phyloP scores from a whole-genome alignment of 1,284 basidiomycete genomes.

The Cutaneotrichosporon sp. region DNA sequence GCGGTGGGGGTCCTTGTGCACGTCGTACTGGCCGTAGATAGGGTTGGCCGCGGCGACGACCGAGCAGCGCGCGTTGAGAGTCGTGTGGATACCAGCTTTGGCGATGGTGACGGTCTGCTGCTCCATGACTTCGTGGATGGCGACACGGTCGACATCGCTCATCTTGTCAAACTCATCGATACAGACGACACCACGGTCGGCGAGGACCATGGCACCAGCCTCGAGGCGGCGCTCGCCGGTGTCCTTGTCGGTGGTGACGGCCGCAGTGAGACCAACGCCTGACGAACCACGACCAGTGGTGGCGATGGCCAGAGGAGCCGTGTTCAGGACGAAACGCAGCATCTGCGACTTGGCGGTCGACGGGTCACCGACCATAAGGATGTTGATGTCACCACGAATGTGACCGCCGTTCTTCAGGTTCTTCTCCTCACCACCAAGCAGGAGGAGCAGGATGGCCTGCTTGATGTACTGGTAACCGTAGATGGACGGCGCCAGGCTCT shows the following conservation, averaged over 20 bases:
- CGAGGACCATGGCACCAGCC: slow-evolving; percentile 99
- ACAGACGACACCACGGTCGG: slow-evolving; percentile 98
- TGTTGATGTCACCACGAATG: slow-evolving; percentile 98
- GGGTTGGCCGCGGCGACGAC: slow-evolving; percentile 99
- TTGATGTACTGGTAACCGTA: slow-evolving; percentile 97
- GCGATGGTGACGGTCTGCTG: slow-evolving; percentile 99
- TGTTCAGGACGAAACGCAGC: slow-evolving; percentile 93
- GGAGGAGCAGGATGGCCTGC: slow-evolving; percentile 83
- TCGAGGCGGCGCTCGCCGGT: slow-evolving; percentile 92
- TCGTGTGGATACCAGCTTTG: slow-evolving; percentile 98
- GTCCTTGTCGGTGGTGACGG: slow-evolving; percentile 97
- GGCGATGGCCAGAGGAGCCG: slow-evolving; percentile 94
- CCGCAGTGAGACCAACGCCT: slow-evolving; percentile 97
- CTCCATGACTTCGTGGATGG: slow-evolving; percentile 99
- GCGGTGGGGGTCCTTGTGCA: slow-evolving; percentile 98
- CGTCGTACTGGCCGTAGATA: slow-evolving; percentile 98
- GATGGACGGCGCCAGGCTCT: slow-evolving; percentile 96
- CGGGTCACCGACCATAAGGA: slow-evolving; percentile 99
- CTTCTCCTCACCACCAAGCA: slow-evolving; percentile 97
- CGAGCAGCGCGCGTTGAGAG: slow-evolving; percentile 94
- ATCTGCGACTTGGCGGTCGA: slow-evolving; percentile 97
- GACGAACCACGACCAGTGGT: slow-evolving; percentile 97
- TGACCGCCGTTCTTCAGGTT: slow-evolving; percentile 97
- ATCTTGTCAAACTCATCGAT: slow-evolving; percentile 99
- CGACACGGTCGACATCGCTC: slow-evolving; percentile 98